phyloP scores from a whole-genome alignment of 176 grass and related monocot genomes.

The Zea luxurians region DNA sequence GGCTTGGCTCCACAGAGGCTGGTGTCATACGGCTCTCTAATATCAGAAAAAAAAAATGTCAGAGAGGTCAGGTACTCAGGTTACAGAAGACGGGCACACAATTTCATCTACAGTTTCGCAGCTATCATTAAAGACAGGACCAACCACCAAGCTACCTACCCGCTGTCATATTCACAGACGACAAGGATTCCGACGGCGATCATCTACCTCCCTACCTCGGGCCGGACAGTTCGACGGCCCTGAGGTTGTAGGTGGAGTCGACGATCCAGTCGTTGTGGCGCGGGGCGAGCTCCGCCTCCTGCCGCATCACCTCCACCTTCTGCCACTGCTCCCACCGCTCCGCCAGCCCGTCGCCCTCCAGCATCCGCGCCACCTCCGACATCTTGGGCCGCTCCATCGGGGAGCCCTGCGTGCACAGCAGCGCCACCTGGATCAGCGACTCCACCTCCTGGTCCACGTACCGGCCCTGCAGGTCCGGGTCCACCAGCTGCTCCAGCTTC shows the following conservation, averaged over 20 bases:
- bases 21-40: neutral
- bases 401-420: slow-evolving; percentile 70
- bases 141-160: neutral
- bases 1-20: neutral
- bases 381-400: slow-evolving; percentile 75
- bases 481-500: slow-evolving; percentile 64
- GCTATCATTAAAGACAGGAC: neutral
- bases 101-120: neutral
- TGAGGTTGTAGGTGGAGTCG: slow-evolving; percentile 61
- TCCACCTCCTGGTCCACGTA: slow-evolving; percentile 63
- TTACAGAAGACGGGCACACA: neutral
- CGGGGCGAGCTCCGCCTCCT: slow-evolving; percentile 50
- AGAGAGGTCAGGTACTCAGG: neutral
- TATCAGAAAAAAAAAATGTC: neutral
- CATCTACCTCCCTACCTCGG: slow-evolving; percentile 44
- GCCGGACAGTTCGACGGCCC: slow-evolving; percentile 55
- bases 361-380: slow-evolving; percentile 81
- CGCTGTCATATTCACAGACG: slow-evolving; percentile 35
- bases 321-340: slow-evolving; percentile 87
- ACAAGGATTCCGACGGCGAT: neutral
- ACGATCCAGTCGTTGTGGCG: slow-evolving; percentile 51
- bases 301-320: slow-evolving; percentile 73
- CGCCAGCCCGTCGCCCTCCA: slow-evolving; percentile 70
- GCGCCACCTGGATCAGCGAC: slow-evolving; percentile 67
- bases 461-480: slow-evolving; percentile 53